Base-by-base conservation (phyloP, 2,329 filamentous ascomycete species). In the Microcyclospora pomicola region DNA sequence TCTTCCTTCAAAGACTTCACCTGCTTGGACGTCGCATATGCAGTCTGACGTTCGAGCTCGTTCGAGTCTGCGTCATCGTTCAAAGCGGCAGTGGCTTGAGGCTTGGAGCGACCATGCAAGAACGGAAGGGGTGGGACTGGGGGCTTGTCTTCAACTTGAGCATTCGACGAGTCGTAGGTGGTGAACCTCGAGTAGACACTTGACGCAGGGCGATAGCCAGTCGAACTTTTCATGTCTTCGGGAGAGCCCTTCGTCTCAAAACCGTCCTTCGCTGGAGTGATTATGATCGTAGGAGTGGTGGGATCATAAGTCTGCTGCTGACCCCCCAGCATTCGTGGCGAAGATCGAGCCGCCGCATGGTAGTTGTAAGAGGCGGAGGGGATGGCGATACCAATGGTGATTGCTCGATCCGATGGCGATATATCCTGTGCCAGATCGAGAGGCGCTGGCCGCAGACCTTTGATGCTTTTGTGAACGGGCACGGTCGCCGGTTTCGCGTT, bases 361-460 rank as follows among this genome's bases (percentile, higher is more conserved):
- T 60, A 49, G 62, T 65, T 49, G 59, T 71, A 31, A 56, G 61
- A 48, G 33, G 71, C 68, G 11, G 73, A 70, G 2, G 79, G 72
- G 33, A 84, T 63, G 11, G 73, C 70, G 36, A 85, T 75, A 10
- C 80, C 80, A 46, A 84, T 85, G 31, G 80, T 69, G 42, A 85
- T 85, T 1, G 77, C 77, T n/a, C 75, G 68, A 49, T 80, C 75
- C 41, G 71, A 72, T 0, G 80, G 80, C 11, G 80, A 82, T 3
- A 82, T 64, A 43, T 75, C 73, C 12, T 45, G 40, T 27, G 55
- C 51, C 15, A 58, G 45, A 15, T 50, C 41, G 33, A 56, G 39
- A 9, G 40, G 52, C 16, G 49, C 53, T 15, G 52, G 47, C 27
- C 51, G 42, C 32, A 55, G 36, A 3, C 49, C 50, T 34, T 48